A percentile compares a stretch with the other conserved stretches of the same genome.
phyloP scores from a whole-genome alignment of 192 early-diverging fungal genomes.

The Podila epigama region DNA sequence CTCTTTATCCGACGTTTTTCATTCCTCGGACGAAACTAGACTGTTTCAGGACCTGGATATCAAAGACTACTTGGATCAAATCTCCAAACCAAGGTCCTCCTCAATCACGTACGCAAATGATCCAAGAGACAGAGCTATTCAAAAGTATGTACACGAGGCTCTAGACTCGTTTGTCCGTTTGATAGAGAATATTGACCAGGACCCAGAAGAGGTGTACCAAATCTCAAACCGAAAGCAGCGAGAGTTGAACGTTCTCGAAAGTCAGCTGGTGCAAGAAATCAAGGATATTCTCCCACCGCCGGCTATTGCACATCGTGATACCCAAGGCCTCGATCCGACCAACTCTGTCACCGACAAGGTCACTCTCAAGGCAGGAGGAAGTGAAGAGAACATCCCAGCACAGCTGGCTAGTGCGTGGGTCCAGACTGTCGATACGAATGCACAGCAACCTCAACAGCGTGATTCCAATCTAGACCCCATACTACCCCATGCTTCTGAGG shows the following conservation, averaged over 20 bases:
- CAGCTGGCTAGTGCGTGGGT: no score
- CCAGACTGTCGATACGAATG: no score
- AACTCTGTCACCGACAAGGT: no score
- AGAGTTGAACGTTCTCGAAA: conserved; percentile 11
- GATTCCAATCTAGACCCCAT: no score
- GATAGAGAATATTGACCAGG: neutral
- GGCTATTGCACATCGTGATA: no score
- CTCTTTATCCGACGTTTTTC: neutral
- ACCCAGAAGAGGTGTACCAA: neutral
- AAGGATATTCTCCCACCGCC: conserved; percentile 9
- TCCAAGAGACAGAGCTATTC: neutral
- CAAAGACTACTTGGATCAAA: neutral
- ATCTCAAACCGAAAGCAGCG: conserved; percentile 6
- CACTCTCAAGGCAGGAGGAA: no score
- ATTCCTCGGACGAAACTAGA: no score
- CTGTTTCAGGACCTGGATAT: neutral
- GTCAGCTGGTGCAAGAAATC: conserved; percentile 23
- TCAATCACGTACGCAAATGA: neutral
- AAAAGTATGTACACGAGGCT: conserved; percentile 4
- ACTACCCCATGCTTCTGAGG: no score
- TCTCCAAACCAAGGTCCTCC: neutral
- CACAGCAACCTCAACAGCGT: no score
- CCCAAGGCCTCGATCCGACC: no score
- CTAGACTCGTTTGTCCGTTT: neutral
- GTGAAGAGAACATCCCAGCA: no score